These are phyloP conservation scores for Citrus sp. DNA, from an alignment of 345 rosid genomes.

Conservation along the genomic window DNA sequence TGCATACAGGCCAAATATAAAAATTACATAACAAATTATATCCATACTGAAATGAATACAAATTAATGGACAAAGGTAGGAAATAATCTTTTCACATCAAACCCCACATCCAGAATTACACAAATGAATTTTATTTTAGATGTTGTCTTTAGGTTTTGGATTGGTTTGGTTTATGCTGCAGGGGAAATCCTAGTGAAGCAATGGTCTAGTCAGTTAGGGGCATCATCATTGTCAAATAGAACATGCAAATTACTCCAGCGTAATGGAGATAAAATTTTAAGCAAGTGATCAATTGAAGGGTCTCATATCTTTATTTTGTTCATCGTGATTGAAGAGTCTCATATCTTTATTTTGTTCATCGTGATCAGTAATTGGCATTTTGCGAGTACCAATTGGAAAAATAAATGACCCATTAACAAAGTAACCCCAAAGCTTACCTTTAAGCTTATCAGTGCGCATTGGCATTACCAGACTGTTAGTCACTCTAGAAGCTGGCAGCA, in stretches of 20 bases:
- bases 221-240: background rate
- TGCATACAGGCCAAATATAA: background rate
- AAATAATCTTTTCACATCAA: background rate
- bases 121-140: background rate
- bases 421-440: constrained; percentile 18
- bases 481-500: constrained; percentile 30
- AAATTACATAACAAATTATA: background rate
- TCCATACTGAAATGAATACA: background rate
- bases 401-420: background rate
- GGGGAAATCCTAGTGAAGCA: background rate
- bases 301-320: background rate
- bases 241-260: background rate
- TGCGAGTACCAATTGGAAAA: background rate
- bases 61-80: background rate
- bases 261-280: background rate
- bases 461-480: constrained; percentile 27
- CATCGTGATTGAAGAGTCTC: background rate
- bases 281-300: background rate
- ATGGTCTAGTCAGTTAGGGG: background rate
- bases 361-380: background rate
- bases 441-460: constrained; percentile 21
- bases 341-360: background rate
- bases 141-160: background rate
- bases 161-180: background rate
- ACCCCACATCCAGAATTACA: background rate